These are phyloP conservation scores for Thraustochytrium striatum DNA, from an alignment of 352 stramenopile species.

Conservation along the genomic window DNA sequence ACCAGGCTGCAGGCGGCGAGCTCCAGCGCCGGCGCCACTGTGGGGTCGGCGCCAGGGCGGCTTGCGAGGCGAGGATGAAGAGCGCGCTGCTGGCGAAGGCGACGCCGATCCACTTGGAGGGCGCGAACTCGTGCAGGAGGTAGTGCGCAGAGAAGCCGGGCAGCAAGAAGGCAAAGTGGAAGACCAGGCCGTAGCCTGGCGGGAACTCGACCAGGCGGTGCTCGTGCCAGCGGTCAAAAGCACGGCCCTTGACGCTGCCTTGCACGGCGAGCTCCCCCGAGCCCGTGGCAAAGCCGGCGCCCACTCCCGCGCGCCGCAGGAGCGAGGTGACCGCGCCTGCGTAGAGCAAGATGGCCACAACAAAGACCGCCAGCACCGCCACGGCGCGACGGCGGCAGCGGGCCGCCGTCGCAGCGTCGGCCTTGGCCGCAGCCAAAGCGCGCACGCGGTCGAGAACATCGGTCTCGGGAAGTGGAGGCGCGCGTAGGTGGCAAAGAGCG, in stretches of 20 bases:
- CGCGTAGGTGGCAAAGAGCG: no score
- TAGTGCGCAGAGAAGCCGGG: background rate
- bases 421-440: no score
- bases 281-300: background rate
- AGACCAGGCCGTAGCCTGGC: background rate
- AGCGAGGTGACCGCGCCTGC: background rate
- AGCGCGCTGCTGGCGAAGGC: background rate
- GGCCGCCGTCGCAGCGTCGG: no score
- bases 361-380: no score
- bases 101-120: background rate
- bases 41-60: conserved; percentile 40
- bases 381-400: no score
- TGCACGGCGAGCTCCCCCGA: no score
- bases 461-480: no score
- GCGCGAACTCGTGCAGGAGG: background rate
- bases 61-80: background rate
- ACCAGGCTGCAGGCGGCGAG: background rate
- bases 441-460: no score
- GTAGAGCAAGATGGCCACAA: background rate
- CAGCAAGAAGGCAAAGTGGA: background rate
- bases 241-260: background rate
- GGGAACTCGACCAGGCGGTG: background rate
- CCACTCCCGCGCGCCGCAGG: background rate
- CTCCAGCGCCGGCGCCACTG: background rate
- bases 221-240: background rate